Evolutionary conservation across 148 eudicot genomes (phyloP).

Genomic region (Rhododendron griersonianum): DNA sequence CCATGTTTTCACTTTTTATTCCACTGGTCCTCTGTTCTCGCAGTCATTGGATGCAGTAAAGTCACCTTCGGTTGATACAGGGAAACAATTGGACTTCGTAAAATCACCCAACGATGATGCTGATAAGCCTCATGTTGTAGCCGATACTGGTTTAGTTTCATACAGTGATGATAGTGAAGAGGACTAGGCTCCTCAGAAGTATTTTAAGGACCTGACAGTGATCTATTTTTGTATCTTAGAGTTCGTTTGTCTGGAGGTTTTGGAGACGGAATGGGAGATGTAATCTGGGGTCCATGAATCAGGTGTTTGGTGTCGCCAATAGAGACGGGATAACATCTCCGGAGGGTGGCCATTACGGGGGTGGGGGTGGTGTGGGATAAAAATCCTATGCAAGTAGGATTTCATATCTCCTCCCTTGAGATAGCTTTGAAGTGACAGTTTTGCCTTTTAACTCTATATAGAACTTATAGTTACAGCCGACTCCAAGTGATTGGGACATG

Average conservation of each 20-base stretch:
- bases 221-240: background rate
- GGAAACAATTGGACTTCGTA: slow-evolving; percentile 5
- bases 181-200: slow-evolving; percentile 26
- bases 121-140: slow-evolving; percentile 6
- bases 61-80: slow-evolving; percentile 15
- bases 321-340: background rate
- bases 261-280: background rate
- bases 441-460: background rate
- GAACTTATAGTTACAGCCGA: background rate
- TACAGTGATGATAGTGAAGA: slow-evolving; percentile 81
- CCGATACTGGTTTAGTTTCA: slow-evolving; percentile 50
- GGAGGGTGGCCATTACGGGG: background rate
- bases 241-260: background rate
- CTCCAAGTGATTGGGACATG: no score
- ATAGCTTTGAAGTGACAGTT: no score
- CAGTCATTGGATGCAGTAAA: slow-evolving; percentile 2
- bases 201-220: background rate
- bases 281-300: background rate
- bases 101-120: slow-evolving; percentile 7
- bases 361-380: background rate
- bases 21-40: no score
- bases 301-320: background rate
- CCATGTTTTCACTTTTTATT: no score
- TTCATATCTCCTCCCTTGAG: background rate
- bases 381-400: background rate